phyloP scores from a whole-genome alignment of 1,284 basidiomycete genomes.

The Sphagnurus paluster region DNA sequence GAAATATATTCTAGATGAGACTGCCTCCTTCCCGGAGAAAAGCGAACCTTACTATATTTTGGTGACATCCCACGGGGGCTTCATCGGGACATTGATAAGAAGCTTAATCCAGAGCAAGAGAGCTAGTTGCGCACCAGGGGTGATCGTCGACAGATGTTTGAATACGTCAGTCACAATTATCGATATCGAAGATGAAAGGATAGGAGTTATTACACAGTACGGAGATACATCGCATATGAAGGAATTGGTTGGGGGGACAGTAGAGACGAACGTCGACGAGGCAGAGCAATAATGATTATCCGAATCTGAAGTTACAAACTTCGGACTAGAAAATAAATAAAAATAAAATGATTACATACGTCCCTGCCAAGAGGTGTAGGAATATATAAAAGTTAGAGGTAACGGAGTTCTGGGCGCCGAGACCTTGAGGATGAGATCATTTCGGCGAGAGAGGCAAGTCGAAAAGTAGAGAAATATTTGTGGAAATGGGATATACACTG shows the following conservation, averaged over 20 bases:
- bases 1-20: slow-evolving; percentile 39
- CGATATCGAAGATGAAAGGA: slow-evolving; percentile 43
- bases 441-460: too few species aligned
- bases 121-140: slow-evolving; percentile 38
- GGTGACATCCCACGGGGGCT: slow-evolving; percentile 66
- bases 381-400: too few species aligned
- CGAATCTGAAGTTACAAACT: too few species aligned
- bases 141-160: slow-evolving; percentile 43
- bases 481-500: too few species aligned
- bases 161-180: slow-evolving; percentile 66
- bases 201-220: slow-evolving; percentile 50
- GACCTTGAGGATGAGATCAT: too few species aligned
- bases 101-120: slow-evolving; percentile 42
- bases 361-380: too few species aligned
- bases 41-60: slow-evolving; percentile 44
- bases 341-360: too few species aligned
- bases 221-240: slow-evolving; percentile 57
- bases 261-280: slow-evolving; percentile 55
- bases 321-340: too few species aligned
- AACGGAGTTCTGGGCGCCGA: too few species aligned
- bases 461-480: too few species aligned
- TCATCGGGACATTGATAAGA: slow-evolving; percentile 54
- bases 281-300: background rate
- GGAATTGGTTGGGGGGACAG: slow-evolving; percentile 21
- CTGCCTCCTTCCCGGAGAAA: slow-evolving; percentile 26